phyloP scores from a whole-genome alignment of 2,329 filamentous ascomycete genomes.

The Phaeosphaeria sp. region DNA sequence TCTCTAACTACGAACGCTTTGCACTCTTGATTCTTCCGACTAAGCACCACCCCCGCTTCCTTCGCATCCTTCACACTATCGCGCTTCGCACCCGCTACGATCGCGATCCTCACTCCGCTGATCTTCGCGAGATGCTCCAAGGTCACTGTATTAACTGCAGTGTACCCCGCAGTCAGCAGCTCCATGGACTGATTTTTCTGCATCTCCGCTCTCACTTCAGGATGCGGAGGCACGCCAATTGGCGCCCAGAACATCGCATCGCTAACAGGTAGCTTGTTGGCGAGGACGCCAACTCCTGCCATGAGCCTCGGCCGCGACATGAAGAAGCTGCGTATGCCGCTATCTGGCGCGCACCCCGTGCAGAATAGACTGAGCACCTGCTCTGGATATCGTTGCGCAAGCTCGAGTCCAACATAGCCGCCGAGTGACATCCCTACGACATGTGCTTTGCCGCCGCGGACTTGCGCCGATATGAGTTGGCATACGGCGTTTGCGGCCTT shows the following conservation, averaged over 20 bases:
- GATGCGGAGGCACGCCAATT: not conserved
- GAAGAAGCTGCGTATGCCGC: not conserved
- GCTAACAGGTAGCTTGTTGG: not conserved
- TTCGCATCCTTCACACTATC: slow-evolving; percentile 13
- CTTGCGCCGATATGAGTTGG: slow-evolving; percentile 12
- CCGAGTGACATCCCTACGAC: slow-evolving; percentile 22
- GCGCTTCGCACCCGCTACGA: slow-evolving; percentile 14
- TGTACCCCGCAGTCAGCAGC: not conserved
- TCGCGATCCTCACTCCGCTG: slow-evolving; percentile 7
- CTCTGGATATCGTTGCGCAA: slow-evolving; percentile 15
- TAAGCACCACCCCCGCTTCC: slow-evolving; percentile 6
- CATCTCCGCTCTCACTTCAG: not conserved
- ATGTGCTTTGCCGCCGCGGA: slow-evolving; percentile 9
- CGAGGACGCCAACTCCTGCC: not conserved
- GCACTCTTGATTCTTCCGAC: slow-evolving; percentile 1
- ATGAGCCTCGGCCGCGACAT: not conserved
- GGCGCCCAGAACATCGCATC: not conserved
- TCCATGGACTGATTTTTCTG: slow-evolving; percentile 4
- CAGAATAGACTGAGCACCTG: slow-evolving; percentile 15
- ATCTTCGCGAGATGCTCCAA: slow-evolving; percentile 6
- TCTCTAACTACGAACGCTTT: slow-evolving; percentile 13
- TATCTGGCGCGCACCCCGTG: slow-evolving; percentile 8
- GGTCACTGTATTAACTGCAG: not conserved
- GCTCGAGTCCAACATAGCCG: slow-evolving; percentile 15
- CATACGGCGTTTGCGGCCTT: not conserved